Conservation (phyloP, 2,329 filamentous ascomycete species). For the Arthrobotrys pseudoclavata region DNA sequence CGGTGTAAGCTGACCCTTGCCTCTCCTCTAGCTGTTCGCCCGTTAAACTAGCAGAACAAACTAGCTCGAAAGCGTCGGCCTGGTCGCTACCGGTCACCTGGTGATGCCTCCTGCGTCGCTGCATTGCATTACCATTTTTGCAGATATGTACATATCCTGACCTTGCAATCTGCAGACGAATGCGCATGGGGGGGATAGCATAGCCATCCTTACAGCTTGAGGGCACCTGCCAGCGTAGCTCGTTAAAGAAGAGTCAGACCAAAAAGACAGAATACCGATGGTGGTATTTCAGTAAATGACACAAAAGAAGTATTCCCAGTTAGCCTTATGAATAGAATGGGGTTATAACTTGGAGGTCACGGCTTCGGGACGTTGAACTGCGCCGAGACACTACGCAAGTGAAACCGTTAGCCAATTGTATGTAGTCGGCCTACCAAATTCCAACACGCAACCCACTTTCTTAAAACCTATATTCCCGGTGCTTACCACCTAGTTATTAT, state of each 20-base stretch:
- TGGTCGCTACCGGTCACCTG: slow-evolving; percentile 59
- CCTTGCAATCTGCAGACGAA: slow-evolving; percentile 40
- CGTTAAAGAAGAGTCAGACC: slow-evolving; percentile 15
- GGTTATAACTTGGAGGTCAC: background rate
- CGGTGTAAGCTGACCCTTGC: slow-evolving; percentile 60
- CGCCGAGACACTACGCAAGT: slow-evolving; percentile 19
- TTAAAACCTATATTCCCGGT: slow-evolving; percentile 4
- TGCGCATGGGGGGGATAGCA: slow-evolving; percentile 43
- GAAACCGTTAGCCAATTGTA: slow-evolving; percentile 8
- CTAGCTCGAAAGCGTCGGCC: slow-evolving; percentile 26
- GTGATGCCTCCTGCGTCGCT: slow-evolving; percentile 41
- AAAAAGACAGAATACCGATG: background rate
- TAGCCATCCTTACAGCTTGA: slow-evolving; percentile 47
- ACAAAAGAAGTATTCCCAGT: background rate
- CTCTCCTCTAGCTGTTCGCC: slow-evolving; percentile 15
- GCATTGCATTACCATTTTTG: slow-evolving; percentile 31
- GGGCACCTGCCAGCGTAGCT: background rate
- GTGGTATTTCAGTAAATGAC: slow-evolving; percentile 5
- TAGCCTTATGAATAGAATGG: slow-evolving; percentile 16
- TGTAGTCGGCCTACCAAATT: slow-evolving; percentile 39
- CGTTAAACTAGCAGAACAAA: background rate
- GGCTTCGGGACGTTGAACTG: slow-evolving; percentile 9
- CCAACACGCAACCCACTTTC: slow-evolving; percentile 57
- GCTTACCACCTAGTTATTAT: slow-evolving; percentile 24
- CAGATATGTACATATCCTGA: slow-evolving; percentile 41